phyloP scores from a whole-genome alignment of 208 protist genomes.

The Leishmania braziliensis region DNA sequence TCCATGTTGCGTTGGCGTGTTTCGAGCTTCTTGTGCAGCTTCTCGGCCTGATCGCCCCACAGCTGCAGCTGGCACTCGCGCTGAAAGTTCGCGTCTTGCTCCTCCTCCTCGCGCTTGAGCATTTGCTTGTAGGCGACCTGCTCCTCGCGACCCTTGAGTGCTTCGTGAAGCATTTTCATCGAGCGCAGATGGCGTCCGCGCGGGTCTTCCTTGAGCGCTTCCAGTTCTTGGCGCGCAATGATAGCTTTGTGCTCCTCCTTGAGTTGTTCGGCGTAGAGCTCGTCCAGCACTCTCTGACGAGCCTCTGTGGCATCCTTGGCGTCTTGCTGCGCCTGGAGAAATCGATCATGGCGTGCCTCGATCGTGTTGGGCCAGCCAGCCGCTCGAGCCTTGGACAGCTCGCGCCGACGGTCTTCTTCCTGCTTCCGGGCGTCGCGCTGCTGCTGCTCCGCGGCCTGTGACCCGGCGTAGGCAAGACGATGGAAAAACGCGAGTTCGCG shows the following conservation, averaged over 20 bases:
- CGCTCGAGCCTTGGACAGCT: constrained; percentile 47
- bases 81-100: constrained; percentile 26
- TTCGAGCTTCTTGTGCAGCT: constrained; percentile 47
- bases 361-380: constrained; percentile 74
- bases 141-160: constrained; percentile 64
- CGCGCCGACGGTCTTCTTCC: constrained; percentile 45
- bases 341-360: constrained; percentile 61
- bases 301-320: constrained; percentile 59
- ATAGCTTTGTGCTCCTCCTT: constrained; percentile 57
- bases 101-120: constrained; percentile 37
- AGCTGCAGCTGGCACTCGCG: constrained; percentile 40
- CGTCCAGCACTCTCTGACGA: constrained; percentile 59
- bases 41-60: constrained; percentile 57
- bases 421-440: constrained; percentile 29
- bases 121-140: constrained; percentile 69
- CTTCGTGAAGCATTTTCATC: constrained; percentile 59
- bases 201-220: constrained; percentile 72
- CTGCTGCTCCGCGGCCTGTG: constrained; percentile 34
- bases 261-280: constrained; percentile 58
- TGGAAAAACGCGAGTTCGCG: constrained; percentile 71
- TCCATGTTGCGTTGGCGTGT: constrained; percentile 58
- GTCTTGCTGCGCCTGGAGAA: constrained; percentile 44
- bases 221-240: constrained; percentile 50
- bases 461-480: constrained; percentile 36
- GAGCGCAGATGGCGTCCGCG: constrained; percentile 68